Evolutionary conservation across 1,139 yeast genomes (phyloP).

Genomic region (Taiozyma sp.): DNA sequence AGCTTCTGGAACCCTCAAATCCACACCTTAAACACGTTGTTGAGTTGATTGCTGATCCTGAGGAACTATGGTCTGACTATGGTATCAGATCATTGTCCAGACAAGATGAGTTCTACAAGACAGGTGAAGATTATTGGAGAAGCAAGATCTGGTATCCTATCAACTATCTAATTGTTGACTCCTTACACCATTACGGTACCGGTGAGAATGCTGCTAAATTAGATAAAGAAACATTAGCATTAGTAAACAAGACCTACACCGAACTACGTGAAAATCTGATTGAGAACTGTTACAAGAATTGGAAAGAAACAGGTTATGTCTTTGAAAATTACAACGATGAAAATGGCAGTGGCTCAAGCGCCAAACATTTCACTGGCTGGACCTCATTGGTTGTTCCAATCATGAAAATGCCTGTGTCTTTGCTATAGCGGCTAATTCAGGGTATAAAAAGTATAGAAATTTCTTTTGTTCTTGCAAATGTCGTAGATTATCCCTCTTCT

Average conservation of each 20-base stretch:
- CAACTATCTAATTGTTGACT: conserved; percentile 75
- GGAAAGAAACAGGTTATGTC: conserved; percentile 73
- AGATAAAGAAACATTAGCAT: conserved; percentile 17
- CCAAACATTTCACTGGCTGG: conserved; percentile 94
- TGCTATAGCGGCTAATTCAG: conserved; percentile 1
- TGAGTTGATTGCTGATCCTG: conserved; percentile 57
- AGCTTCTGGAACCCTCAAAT: conserved; percentile 53
- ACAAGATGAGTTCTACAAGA: conserved; percentile 57
- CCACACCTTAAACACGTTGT: conserved; percentile 37
- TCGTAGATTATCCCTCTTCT: background rate
- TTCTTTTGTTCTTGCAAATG: background rate
- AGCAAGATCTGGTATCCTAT: conserved; percentile 93
- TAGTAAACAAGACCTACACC: conserved; percentile 45
- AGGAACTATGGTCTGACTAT: conserved; percentile 68
- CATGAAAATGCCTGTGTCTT: conserved; percentile 41
- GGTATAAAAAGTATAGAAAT: background rate
- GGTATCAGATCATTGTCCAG: conserved; percentile 84
- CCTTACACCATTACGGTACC: conserved; percentile 50
- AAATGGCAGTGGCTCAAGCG: conserved; percentile 75
- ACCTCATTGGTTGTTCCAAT: conserved; percentile 75
- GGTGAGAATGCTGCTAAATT: conserved; percentile 17
- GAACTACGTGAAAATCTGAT: conserved; percentile 63
- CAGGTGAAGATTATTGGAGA: conserved; percentile 92
- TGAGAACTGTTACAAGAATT: conserved; percentile 57
- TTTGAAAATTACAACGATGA: conserved; percentile 88